phyloP scores from a whole-genome alignment of 2,329 filamentous ascomycete genomes.

The Exophiala sp. region DNA sequence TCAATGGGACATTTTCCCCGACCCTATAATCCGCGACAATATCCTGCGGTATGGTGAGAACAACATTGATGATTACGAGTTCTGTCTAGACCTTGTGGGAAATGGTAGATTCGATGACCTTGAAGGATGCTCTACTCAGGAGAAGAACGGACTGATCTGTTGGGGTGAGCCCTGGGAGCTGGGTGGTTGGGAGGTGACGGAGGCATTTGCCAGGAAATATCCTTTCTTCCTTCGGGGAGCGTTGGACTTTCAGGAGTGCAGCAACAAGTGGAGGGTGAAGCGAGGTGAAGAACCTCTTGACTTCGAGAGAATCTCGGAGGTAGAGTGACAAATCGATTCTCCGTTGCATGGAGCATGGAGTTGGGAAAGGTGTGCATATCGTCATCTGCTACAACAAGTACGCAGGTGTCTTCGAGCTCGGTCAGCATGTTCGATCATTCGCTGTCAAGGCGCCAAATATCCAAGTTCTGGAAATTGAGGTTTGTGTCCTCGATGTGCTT shows the following conservation, averaged over 20 bases:
- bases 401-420: too few relatives aligned
- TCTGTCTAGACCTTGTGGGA: constrained; percentile 40
- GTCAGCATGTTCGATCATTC: too few relatives aligned
- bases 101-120: constrained; percentile 1
- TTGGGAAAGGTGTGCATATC: too few relatives aligned
- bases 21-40: constrained; percentile 41
- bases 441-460: too few relatives aligned
- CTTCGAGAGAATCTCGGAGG: constrained; percentile 16
- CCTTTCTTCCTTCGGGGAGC: constrained; percentile 15
- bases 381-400: too few relatives aligned
- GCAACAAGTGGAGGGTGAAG: constrained; percentile 19
- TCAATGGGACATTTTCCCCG: constrained; percentile 37
- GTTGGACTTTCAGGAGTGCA: constrained; percentile 10
- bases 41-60: constrained; percentile 33
- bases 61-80: constrained; percentile 34
- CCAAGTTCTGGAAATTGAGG: too few relatives aligned
- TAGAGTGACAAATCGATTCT: constrained; percentile 1
- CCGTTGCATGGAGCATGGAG: too few relatives aligned
- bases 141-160: constrained; percentile 40
- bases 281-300: constrained; percentile 20
- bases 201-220: constrained; percentile 48
- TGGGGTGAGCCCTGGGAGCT: constrained; percentile 50
- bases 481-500: too few relatives aligned
- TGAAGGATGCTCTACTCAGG: constrained; percentile 2
- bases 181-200: constrained; percentile 48